These are phyloP conservation scores for Suillus alpinus DNA, from an alignment of 768 basidiomycete genomes.

Conservation along the genomic window DNA sequence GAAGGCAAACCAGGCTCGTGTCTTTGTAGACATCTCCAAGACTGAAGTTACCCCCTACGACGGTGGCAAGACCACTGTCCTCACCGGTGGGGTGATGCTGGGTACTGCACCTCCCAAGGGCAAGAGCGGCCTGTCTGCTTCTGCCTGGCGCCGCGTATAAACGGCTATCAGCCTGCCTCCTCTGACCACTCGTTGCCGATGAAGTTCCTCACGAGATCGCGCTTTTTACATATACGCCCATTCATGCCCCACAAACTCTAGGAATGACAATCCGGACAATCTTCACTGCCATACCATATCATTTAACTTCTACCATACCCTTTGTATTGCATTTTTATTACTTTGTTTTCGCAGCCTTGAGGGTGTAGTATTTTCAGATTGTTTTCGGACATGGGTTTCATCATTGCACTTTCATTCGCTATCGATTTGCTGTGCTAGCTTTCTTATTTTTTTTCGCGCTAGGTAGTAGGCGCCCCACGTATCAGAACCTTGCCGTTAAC, in stretches of 20 bases:
- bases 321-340: conserved; percentile 19
- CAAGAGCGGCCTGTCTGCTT: conserved; percentile 23
- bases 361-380: conserved; percentile 23
- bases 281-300: conserved; percentile 28
- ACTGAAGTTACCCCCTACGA: conserved; percentile 82
- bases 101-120: conserved; percentile 40
- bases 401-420: conserved; percentile 8
- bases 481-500: no score
- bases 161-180: conserved; percentile 7
- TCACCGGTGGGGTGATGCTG: conserved; percentile 88
- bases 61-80: conserved; percentile 83
- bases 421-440: conserved; percentile 22
- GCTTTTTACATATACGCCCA: conserved; percentile 16
- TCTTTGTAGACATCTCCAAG: conserved; percentile 72
- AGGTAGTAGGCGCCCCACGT: background rate
- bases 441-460: conserved; percentile 18
- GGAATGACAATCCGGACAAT: conserved; percentile 25
- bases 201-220: conserved; percentile 2
- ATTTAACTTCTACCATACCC: conserved; percentile 31
- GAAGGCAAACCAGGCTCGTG: conserved; percentile 61
- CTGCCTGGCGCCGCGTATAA: conserved; percentile 56
- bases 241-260: conserved; percentile 19
- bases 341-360: conserved; percentile 18
- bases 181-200: background rate
- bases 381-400: background rate